phyloP scores from a whole-genome alignment of 2,329 filamentous ascomycete genomes.

The Cercospora sp. region DNA sequence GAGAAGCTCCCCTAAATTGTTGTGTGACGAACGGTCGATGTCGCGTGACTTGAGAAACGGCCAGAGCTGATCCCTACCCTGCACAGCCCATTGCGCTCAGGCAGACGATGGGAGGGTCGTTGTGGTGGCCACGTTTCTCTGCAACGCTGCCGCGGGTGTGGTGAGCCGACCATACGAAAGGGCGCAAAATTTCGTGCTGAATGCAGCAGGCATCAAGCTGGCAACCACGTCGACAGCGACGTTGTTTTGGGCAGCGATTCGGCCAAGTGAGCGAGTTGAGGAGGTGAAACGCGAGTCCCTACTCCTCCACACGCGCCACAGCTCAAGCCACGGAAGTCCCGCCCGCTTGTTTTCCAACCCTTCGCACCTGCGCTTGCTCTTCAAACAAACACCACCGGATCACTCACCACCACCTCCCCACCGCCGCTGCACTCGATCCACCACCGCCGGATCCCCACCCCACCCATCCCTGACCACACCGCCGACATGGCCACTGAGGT shows the following conservation, averaged over 20 bases:
- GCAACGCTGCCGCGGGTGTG: neutral
- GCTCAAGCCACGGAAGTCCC: constrained; percentile 1
- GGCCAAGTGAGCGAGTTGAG: neutral
- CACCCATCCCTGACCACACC: constrained; percentile 12
- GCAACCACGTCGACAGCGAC: neutral
- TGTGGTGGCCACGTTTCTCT: constrained; percentile 5
- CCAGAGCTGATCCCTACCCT: neutral
- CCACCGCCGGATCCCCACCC: neutral
- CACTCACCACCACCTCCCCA: neutral
- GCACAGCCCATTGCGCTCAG: neutral
- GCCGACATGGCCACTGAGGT: constrained; percentile 62
- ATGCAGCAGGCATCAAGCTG: neutral
- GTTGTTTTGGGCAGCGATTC: constrained; percentile 1
- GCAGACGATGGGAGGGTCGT: neutral
- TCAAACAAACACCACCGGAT: constrained; percentile 1
- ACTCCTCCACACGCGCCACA: constrained; percentile 4
- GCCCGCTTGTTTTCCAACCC: constrained; percentile 1
- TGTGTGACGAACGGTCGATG: neutral
- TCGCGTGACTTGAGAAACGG: constrained; percentile 5
- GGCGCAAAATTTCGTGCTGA: neutral
- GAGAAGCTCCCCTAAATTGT: neutral
- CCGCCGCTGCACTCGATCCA: constrained; percentile 1
- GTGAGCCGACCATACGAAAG: neutral
- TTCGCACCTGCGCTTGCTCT: constrained; percentile 9
- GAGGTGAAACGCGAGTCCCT: neutral